Evolutionary conservation across 2,329 filamentous ascomycete genomes (phyloP).

Genomic region (Rutstroemia sp.): DNA sequence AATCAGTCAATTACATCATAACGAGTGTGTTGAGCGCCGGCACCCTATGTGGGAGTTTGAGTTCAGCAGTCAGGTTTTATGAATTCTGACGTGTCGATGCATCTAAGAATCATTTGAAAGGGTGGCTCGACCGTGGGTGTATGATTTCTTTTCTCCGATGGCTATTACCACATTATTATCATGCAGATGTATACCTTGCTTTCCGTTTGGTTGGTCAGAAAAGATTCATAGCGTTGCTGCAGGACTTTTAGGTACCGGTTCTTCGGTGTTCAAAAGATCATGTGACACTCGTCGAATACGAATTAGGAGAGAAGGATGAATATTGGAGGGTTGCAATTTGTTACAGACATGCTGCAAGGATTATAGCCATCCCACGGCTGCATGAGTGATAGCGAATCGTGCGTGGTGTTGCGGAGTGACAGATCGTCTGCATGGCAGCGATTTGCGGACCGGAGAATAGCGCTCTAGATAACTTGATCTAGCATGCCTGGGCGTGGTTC

Average conservation of each 20-base stretch:
- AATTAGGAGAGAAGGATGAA: conserved; percentile 2
- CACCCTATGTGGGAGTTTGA: conserved; percentile 4
- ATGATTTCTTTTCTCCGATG: conserved; percentile 2
- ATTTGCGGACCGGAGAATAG: neutral
- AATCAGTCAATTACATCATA: conserved; percentile 5
- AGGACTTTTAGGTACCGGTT: conserved; percentile 7
- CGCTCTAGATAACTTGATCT: conserved; percentile 1
- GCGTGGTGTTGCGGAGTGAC: conserved; percentile 1
- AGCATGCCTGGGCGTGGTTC: neutral
- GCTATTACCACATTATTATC: conserved; percentile 6
- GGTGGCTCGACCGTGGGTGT: neutral
- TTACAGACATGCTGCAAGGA: conserved; percentile 4
- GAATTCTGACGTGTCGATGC: conserved; percentile 10
- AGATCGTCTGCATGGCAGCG: conserved; percentile 3
- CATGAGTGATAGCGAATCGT: conserved; percentile 9
- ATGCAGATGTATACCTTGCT: conserved; percentile 7
- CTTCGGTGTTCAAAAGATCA: conserved; percentile 5
- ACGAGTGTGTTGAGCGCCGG: conserved; percentile 3
- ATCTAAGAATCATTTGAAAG: conserved; percentile 4
- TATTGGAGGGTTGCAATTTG: conserved; percentile 1
- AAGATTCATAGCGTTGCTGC: conserved; percentile 6
- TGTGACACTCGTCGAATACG: conserved; percentile 5
- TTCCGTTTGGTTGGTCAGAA: conserved; percentile 5
- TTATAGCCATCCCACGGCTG: neutral
- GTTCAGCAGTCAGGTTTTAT: conserved; percentile 6